Evolutionary conservation across 805 yeast species (phyloP), one percentile per base, ranked within the genome.

Genomic region (Candida silvatica): DNA sequence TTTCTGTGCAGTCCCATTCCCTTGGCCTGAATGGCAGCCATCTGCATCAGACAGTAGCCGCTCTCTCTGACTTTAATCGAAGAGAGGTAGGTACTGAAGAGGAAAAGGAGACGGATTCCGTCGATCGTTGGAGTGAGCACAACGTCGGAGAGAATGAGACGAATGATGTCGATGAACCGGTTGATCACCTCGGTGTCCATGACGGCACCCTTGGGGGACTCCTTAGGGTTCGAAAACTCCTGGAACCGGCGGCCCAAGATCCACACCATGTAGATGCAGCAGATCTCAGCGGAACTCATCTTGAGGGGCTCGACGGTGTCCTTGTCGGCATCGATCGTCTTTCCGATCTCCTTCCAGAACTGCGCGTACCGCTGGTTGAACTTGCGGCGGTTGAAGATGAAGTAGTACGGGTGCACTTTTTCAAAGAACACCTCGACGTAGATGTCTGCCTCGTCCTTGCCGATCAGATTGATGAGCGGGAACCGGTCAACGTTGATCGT

Each of bases 221-320:
- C 41, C 27, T 49, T 42, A 5, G 56, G 52, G 32, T 44, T 38
- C 12, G 58, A 47, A 39, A 39, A 51, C 29, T 47, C 43, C 37
- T 52, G 55, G 34, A 52, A 62, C 25, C 62, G 38, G 27, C 58
- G 45, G 5, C 65, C 68, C 15, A 66, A 43, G 16, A 64, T 55
- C 69, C 69, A 69, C 11, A 69, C 66, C 45, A 68, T 54, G 44
- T 68, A 70, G 8, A 70, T 61, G 31, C 67, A 59, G 30, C 74
- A 69, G 15, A 68, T 54, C 36, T 58, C 62, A 3, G 59, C 50
- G 35, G 53, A 46, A 26, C 51, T 44, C n/a, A 60, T 37, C 26
- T 42, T 47, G 38, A 49, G 37, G 8, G 46, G 42, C 8, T 34
- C 34, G 5, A 34, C 17, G 5, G 40, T 37, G 17, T 34, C 37